Evolutionary conservation across 805 yeast species (phyloP).

Genomic region (Kuraishia floccosa): DNA sequence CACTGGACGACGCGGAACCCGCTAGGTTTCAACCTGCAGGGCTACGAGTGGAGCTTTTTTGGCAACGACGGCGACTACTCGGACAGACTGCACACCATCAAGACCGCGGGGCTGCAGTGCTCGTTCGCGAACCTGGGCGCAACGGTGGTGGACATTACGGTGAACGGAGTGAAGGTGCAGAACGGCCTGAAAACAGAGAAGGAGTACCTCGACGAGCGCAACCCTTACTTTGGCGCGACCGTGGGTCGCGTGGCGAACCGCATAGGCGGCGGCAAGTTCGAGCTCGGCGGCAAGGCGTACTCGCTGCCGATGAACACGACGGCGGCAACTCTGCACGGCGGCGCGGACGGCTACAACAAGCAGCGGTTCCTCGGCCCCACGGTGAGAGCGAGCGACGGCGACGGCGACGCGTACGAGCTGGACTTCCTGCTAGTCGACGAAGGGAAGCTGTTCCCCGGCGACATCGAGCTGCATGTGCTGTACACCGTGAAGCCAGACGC

Average conservation of each 20-base stretch:
- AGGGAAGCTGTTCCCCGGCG: slow-evolving; percentile 49
- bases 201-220: slow-evolving; percentile 15
- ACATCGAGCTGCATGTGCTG: slow-evolving; percentile 30
- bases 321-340: slow-evolving; percentile 36
- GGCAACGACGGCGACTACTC: slow-evolving; percentile 8
- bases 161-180: slow-evolving; percentile 26
- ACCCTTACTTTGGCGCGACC: slow-evolving; percentile 52
- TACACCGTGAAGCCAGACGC: slow-evolving; percentile 29
- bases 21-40: slow-evolving; percentile 33
- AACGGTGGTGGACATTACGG: slow-evolving; percentile 28
- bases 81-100: slow-evolving; percentile 12
- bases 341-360: slow-evolving; percentile 38
- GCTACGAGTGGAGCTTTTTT: slow-evolving; percentile 22
- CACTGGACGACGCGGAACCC: slow-evolving; percentile 66
- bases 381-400: slow-evolving; percentile 20
- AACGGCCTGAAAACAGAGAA: slow-evolving; percentile 24
- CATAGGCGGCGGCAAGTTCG: slow-evolving; percentile 30
- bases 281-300: slow-evolving; percentile 26
- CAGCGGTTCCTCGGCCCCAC: slow-evolving; percentile 43
- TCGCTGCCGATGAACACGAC: slow-evolving; percentile 30
- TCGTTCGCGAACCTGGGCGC: slow-evolving; percentile 41
- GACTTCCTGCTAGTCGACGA: slow-evolving; percentile 29
- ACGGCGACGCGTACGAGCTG: slow-evolving; percentile 18
- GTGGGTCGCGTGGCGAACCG: slow-evolving; percentile 60
- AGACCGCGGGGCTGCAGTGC: slow-evolving; percentile 19